Evolutionary conservation across 1,284 basidiomycete genomes (phyloP).

Genomic region (Naganishia sp.): DNA sequence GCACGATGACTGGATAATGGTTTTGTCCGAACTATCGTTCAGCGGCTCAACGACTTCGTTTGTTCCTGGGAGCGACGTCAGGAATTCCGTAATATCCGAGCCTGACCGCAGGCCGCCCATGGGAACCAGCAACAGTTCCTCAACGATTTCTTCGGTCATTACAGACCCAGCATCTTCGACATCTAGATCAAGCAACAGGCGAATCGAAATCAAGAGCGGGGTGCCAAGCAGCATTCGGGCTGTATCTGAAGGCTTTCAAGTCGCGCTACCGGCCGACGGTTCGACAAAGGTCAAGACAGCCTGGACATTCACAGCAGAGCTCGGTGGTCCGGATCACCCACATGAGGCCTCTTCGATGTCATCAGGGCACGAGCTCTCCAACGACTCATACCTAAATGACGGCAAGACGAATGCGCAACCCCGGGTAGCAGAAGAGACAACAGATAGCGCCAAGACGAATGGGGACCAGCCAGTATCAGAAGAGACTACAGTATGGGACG

Average conservation of each 20-base stretch:
- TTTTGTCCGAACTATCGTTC: not conserved
- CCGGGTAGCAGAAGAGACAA: not conserved
- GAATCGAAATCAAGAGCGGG: constrained; percentile 7
- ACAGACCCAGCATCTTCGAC: not conserved
- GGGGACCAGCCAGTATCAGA: not conserved
- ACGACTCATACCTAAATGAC: not conserved
- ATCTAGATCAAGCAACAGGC: not conserved
- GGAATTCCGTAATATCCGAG: not conserved
- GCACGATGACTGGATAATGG: constrained; percentile 10
- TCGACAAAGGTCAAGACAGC: not conserved
- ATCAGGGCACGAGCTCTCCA: not conserved
- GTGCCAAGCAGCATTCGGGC: not conserved
- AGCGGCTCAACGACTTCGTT: not conserved
- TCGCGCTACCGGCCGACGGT: constrained; percentile 5
- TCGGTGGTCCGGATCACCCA: not conserved
- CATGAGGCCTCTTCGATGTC: not conserved
- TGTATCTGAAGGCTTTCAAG: not conserved
- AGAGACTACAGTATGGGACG: constrained; percentile 7
- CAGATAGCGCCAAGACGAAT: not conserved
- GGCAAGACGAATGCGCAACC: not conserved
- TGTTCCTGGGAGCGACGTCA: no score
- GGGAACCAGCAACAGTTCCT: constrained; percentile 2
- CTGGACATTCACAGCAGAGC: not conserved
- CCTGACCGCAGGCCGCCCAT: not conserved
- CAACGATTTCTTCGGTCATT: constrained; percentile 1